Evolutionary conservation across 495 filamentous ascomycete genomes (phyloP).

Genomic region (Neurospora tetraspora): DNA sequence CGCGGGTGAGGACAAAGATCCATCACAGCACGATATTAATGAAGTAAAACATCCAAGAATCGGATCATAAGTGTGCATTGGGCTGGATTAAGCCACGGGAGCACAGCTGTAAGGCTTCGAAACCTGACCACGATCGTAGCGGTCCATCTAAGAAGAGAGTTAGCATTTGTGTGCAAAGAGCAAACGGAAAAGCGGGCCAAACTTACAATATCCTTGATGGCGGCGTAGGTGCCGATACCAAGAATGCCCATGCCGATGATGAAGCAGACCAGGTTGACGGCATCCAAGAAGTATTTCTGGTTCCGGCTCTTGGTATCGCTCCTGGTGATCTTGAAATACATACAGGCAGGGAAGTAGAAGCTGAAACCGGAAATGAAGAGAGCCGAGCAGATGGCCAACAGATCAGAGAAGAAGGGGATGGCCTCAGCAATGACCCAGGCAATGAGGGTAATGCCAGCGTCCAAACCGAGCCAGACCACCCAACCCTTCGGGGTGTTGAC

Average conservation of each 20-base stretch:
- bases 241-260: conserved; percentile 46
- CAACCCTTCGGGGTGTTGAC: conserved; percentile 51
- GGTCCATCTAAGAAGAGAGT: conserved; percentile 27
- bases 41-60: not conserved
- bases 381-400: conserved; percentile 51
- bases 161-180: conserved; percentile 1
- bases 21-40: not conserved
- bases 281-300: conserved; percentile 36
- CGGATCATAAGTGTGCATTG: not conserved
- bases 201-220: conserved; percentile 47
- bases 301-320: conserved; percentile 36
- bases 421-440: conserved; percentile 65
- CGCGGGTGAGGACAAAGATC: not conserved
- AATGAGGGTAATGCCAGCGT: conserved; percentile 47
- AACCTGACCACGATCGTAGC: conserved; percentile 32
- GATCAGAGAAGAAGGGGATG: conserved; percentile 61
- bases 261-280: conserved; percentile 42
- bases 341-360: conserved; percentile 53
- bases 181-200: not conserved
- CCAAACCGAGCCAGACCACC: conserved; percentile 51
- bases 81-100: conserved; percentile 13
- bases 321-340: conserved; percentile 57
- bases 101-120: conserved; percentile 41
- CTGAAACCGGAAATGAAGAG: conserved; percentile 56
- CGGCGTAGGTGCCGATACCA: conserved; percentile 49